Base-by-base conservation (phyloP, 768 basidiomycete species). In the Amanita brunnescens region DNA sequence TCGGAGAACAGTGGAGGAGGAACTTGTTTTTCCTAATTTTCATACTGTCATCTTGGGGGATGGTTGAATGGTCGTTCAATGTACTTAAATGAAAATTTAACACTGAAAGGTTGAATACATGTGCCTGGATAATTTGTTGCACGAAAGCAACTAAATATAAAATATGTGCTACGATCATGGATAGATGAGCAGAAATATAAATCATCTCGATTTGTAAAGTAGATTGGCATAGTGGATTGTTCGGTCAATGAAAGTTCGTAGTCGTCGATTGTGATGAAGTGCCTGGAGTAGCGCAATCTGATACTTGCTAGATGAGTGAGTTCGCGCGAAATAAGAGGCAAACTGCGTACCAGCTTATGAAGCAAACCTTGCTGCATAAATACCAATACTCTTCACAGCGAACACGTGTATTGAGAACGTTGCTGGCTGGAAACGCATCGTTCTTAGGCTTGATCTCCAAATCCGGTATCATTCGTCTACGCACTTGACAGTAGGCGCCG, bases 21-120 rank as follows among this genome's bases (percentile, higher is more conserved):
- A 96, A 67, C 75, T 97, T 14, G 91, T 96, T 5, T 97, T 93
- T 67, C 94, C 94, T 18, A 96, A 95, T 64, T 97, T 91, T 66
- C 91, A 94, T 68, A 94, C 92, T 0, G 61, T 83, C 52, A 62
- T 85, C 16, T 70, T 81, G 68, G 73, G 69, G 0, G 77, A 79
- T 7, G 59, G 61, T 54, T 53, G 54, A 46, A 13, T 7, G 20
- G 10, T 7, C 32, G 32, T n/a, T 6, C 21, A 24, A 20, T 10
- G 12, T 47, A 20, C n/a, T 47, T 34, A 7, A 33, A 3, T 10
- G 21, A 20, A 16, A 9, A 20, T 38, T 12, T 6, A 38, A 20
- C 39, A 40, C 8, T 20, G 26, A 4, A 29, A n/a, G n/a, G n/a
- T n/a, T n/a, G n/a, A n/a, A n/a, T n/a, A n/a, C n/a, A n/a, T n/a